A percentile compares a stretch with the other conserved stretches of the same genome.
Conservation (phyloP, 805 yeast genomes). For the Zygoascus biomembranicola region DNA sequence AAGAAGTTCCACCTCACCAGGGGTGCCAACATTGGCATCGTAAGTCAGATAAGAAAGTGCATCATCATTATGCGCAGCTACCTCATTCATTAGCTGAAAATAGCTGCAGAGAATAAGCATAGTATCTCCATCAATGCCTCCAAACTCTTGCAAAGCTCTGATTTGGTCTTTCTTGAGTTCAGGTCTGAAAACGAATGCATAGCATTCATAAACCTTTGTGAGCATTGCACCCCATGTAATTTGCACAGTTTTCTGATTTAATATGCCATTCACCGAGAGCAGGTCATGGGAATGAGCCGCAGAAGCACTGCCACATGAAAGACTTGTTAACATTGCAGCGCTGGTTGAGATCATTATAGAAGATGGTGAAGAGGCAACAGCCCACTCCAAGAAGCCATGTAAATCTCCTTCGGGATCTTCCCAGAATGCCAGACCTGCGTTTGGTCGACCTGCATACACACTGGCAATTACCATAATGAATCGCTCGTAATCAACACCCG, state of each 20-base stretch:
- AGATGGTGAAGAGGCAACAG: slow-evolving; percentile 41
- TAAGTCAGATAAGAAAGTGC: slow-evolving; percentile 14
- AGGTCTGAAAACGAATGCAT: not conserved
- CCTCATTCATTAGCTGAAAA: slow-evolving; percentile 53
- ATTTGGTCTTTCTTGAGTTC: not conserved
- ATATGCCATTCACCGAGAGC: slow-evolving; percentile 4
- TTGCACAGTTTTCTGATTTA: not conserved
- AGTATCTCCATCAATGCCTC: slow-evolving; percentile 63
- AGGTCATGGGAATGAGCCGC: slow-evolving; percentile 31
- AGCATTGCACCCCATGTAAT: not conserved
- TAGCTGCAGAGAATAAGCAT: slow-evolving; percentile 66
- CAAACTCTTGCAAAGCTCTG: not conserved
- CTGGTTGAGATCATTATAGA: slow-evolving; percentile 46
- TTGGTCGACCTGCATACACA: slow-evolving; percentile 55
- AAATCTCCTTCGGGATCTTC: slow-evolving; percentile 53
- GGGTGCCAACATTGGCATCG: not conserved
- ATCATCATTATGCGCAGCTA: slow-evolving; percentile 35
- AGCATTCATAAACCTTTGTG: slow-evolving; percentile 20
- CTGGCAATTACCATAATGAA: slow-evolving; percentile 70
- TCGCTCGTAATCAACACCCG: slow-evolving; percentile 79
- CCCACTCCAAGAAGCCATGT: slow-evolving; percentile 84
- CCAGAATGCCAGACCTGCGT: slow-evolving; percentile 55
- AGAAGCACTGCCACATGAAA: slow-evolving; percentile 52
- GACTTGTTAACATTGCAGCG: slow-evolving; percentile 67
- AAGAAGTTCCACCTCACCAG: not conserved